Evolutionary conservation across 306 rosid species (phyloP).

Genomic region (Castanea sativa): DNA sequence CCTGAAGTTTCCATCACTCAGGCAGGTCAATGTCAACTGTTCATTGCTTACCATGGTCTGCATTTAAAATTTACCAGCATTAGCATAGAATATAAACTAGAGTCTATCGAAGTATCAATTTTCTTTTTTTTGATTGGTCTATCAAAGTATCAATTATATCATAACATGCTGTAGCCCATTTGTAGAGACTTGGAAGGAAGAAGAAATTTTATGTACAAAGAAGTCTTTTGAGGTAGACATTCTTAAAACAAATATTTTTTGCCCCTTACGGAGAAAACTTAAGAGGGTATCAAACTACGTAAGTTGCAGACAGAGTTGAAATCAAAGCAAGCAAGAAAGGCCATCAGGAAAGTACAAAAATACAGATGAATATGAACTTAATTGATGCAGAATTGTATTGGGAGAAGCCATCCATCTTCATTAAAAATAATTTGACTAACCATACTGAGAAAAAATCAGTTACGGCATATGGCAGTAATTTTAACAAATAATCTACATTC

Average conservation of each 20-base stretch:
- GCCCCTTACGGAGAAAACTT: background rate
- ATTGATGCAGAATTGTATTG: background rate
- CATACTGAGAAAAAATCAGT: background rate
- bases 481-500: background rate
- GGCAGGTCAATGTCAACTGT: conserved; percentile 84
- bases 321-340: too few relatives aligned
- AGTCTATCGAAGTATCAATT: background rate
- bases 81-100: conserved; percentile 16
- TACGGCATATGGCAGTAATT: background rate
- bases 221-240: background rate
- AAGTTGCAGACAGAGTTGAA: too few relatives aligned
- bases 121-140: background rate
- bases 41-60: conserved; percentile 86
- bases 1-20: conserved; percentile 69
- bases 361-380: background rate
- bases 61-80: conserved; percentile 40
- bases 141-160: background rate
- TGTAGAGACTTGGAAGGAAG: background rate
- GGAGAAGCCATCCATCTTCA: background rate
- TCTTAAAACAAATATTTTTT: background rate
- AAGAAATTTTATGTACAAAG: background rate
- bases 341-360: background rate
- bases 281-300: background rate
- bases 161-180: conserved; percentile 11
- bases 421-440: background rate